Conservation (phyloP, 2,329 filamentous ascomycete species). For the Penicillium sp. region DNA sequence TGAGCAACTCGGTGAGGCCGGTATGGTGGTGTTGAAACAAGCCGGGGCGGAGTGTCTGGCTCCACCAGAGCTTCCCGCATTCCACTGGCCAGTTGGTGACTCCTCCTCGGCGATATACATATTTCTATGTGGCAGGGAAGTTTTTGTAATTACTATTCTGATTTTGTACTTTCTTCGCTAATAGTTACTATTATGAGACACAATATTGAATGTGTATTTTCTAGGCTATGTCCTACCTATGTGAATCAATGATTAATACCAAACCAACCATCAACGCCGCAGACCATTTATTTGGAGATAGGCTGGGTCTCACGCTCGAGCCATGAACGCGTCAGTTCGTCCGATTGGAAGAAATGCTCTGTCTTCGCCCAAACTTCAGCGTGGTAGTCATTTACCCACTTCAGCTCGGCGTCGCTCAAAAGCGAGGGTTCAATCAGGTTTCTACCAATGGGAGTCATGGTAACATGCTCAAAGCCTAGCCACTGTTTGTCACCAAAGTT, state of each 20-base stretch:
- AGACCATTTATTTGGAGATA: constrained; percentile 44
- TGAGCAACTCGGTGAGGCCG: constrained; percentile 1
- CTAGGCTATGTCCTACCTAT: neutral
- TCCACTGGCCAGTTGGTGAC: constrained; percentile 10
- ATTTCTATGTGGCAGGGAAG: no score
- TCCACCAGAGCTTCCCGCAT: constrained; percentile 30
- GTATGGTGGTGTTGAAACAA: constrained; percentile 8
- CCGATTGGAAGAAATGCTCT: constrained; percentile 69
- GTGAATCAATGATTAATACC: neutral
- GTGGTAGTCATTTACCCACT: constrained; percentile 87
- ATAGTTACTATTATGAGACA: neutral
- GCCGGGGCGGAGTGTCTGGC: constrained; percentile 14
- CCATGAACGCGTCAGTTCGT: constrained; percentile 73
- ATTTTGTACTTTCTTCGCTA: neutral
- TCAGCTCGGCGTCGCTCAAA: constrained; percentile 70
- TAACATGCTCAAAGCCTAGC: constrained; percentile 93
- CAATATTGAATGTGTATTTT: neutral
- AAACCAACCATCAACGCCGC: neutral
- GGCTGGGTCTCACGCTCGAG: constrained; percentile 80
- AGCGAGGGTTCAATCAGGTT: constrained; percentile 77
- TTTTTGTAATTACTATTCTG: neutral
- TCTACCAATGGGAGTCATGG: constrained; percentile 91
- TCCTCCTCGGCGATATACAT: neutral
- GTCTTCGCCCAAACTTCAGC: constrained; percentile 79
- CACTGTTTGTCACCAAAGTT: constrained; percentile 92